Base-by-base conservation (phyloP, 2,329 filamentous ascomycete species). In the Stachybotrys echinatus region DNA sequence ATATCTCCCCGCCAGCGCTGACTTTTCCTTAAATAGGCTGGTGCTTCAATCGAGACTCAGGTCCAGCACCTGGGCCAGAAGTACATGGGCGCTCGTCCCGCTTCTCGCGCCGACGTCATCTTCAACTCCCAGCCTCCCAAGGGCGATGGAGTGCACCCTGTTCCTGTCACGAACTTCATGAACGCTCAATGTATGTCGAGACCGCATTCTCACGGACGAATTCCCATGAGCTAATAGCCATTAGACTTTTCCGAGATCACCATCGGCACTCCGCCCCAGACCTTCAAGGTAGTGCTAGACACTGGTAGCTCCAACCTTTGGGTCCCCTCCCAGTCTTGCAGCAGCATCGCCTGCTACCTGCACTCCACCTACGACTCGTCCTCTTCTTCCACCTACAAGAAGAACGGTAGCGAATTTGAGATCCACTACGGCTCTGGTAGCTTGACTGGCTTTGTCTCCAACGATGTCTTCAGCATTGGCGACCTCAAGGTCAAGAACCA, bases 261-360 rank as follows among this genome's bases (percentile, higher is more conserved):
- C 61, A 83, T 99, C 69, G 94, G 94, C 57, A 92, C 86, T 45
- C 94, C 94, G 58, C 86, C 94, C 31, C 94, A 99, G 77, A 80
- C 75, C 60, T 99, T 99, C 85, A 99, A 99, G 83, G 95, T 99
- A 59, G 88, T 99, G 57, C 87, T 99, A 57, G 94, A 99, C 72
- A 99, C 94, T 23, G 94, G 94, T 63, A 96, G 91, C 80, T 97
- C 94, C 70, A 99, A 99, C 79, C 83, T 99, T 56, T 99, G 95
- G 95, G 92, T 99, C 53, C 95, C 95, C 38, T 96, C 92, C 21
- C 78, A 83, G 50, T 80, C 90, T 66, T 99, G 95, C 72, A 85
- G 82, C 66, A 96, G 92, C 66, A 99, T 99, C 66, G 95, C 94
- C 57, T 99, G 94, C 83, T 99, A 92, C 75, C 84, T 99, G 53